A percentile compares a stretch with the other conserved stretches of the same genome.
phyloP scores from a whole-genome alignment of 345 rosid species.

The Microcos paniculata region DNA sequence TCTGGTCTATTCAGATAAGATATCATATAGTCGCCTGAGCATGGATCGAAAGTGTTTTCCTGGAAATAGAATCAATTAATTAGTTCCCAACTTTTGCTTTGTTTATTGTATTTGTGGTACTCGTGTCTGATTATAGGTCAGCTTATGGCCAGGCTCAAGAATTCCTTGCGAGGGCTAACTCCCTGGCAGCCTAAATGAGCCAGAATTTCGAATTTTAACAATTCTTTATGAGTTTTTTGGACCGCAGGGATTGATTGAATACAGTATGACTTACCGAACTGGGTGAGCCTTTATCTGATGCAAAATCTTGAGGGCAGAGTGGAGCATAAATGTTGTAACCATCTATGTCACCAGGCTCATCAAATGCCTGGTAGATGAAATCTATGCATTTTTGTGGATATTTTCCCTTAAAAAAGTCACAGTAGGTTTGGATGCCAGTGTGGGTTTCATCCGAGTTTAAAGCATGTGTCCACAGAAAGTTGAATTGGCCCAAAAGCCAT shows the following conservation, averaged over 20 bases:
- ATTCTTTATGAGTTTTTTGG: background rate
- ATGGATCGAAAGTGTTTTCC: too few species aligned
- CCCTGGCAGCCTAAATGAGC: too few species aligned
- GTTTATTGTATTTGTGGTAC: too few species aligned
- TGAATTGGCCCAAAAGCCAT: slow-evolving; percentile 17
- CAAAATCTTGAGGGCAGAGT: slow-evolving; percentile 24
- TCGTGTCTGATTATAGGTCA: too few species aligned
- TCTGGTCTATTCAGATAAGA: too few species aligned
- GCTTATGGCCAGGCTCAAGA: too few species aligned
- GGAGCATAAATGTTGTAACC: slow-evolving; percentile 35
- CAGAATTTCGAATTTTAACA: slow-evolving; percentile 4
- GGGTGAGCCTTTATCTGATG: background rate
- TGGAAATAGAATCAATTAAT: too few species aligned
- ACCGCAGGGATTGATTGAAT: background rate
- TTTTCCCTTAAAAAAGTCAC: slow-evolving; percentile 19
- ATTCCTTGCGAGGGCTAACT: too few species aligned
- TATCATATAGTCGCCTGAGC: too few species aligned
- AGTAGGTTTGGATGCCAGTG: slow-evolving; percentile 16
- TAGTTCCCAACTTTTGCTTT: too few species aligned
- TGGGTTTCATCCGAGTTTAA: slow-evolving; percentile 42
- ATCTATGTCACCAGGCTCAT: slow-evolving; percentile 32
- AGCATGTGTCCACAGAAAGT: slow-evolving; percentile 44
- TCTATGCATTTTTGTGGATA: slow-evolving; percentile 16
- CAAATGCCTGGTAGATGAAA: slow-evolving; percentile 9
- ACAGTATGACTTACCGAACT: slow-evolving; percentile 22